Percentiles rank a stretch among this genome's conserved stretches.
phyloP scores from a whole-genome alignment of 139 green algal species.

The Desmodesmus armatus region DNA sequence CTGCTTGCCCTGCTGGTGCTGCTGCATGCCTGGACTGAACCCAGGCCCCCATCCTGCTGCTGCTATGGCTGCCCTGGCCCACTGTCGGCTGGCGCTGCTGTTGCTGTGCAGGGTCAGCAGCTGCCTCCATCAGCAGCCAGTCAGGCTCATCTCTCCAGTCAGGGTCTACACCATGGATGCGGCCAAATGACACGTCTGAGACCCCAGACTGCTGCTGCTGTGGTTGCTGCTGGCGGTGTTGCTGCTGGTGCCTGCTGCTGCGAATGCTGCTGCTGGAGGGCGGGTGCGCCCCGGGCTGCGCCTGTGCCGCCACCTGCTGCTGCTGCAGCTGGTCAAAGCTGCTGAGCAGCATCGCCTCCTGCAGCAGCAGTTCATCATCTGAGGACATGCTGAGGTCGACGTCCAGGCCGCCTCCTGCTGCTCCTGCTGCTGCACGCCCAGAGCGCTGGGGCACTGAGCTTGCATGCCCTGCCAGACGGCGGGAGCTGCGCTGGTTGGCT shows the following conservation, averaged over 20 bases:
- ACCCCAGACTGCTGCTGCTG: not conserved
- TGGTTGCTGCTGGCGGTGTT: not conserved
- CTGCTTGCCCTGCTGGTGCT: too few relatives aligned
- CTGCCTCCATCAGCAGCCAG: not conserved
- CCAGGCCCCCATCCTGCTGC: not conserved
- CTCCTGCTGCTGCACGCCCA: too few relatives aligned
- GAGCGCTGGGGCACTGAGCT: too few relatives aligned
- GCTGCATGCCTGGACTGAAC: not conserved
- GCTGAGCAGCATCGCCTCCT: too few relatives aligned
- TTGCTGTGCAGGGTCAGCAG: not conserved
- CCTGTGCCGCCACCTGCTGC: too few relatives aligned
- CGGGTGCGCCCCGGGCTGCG: too few relatives aligned
- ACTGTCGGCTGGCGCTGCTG: too few relatives aligned
- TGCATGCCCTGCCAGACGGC: too few relatives aligned
- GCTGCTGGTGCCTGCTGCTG: not conserved
- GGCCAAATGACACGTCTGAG: not conserved
- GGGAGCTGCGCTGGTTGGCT: too few relatives aligned
- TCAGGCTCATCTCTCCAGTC: not conserved
- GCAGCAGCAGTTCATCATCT: too few relatives aligned
- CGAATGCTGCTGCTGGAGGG: not conserved
- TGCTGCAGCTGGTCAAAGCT: too few relatives aligned
- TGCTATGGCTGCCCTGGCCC: not conserved
- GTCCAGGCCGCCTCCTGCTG: not conserved
- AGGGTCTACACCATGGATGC: not conserved
- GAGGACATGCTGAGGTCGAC: too few relatives aligned